Conservation (phyloP, 108 stramenopile species). For the Skeletonema marinoi region DNA sequence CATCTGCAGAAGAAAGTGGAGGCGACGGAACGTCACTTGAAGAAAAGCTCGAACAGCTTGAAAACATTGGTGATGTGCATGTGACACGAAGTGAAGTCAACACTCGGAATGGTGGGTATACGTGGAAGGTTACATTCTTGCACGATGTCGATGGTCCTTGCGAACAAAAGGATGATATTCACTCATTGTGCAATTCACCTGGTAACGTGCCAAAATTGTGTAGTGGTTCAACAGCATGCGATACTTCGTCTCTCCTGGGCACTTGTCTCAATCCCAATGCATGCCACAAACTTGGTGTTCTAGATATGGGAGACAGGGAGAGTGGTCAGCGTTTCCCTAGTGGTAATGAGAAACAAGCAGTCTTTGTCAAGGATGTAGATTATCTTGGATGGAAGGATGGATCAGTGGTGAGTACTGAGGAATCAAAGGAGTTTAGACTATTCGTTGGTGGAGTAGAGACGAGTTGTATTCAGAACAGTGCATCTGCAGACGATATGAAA, state of each 20-base stretch:
- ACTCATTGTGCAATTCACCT: constrained; percentile 69
- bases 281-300: constrained; percentile 50
- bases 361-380: constrained; percentile 53
- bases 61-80: constrained; percentile 80
- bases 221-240: constrained; percentile 38
- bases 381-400: constrained; percentile 62
- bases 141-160: constrained; percentile 71
- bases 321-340: constrained; percentile 46
- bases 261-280: constrained; percentile 44
- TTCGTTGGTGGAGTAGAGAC: constrained; percentile 32
- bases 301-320: constrained; percentile 43
- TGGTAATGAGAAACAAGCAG: constrained; percentile 45
- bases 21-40: constrained; percentile 82
- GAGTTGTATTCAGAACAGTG: constrained; percentile 54
- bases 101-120: constrained; percentile 78
- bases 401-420: constrained; percentile 18
- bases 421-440: constrained; percentile 35
- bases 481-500: constrained; percentile 29
- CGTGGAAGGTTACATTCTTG: constrained; percentile 80
- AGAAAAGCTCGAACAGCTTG: constrained; percentile 76
- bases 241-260: constrained; percentile 34
- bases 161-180: constrained; percentile 60
- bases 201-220: constrained; percentile 80
- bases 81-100: constrained; percentile 73
- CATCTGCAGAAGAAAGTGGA: constrained; percentile 60